phyloP scores from a whole-genome alignment of 352 stramenopile species.

The Phytophthora tubulina region DNA sequence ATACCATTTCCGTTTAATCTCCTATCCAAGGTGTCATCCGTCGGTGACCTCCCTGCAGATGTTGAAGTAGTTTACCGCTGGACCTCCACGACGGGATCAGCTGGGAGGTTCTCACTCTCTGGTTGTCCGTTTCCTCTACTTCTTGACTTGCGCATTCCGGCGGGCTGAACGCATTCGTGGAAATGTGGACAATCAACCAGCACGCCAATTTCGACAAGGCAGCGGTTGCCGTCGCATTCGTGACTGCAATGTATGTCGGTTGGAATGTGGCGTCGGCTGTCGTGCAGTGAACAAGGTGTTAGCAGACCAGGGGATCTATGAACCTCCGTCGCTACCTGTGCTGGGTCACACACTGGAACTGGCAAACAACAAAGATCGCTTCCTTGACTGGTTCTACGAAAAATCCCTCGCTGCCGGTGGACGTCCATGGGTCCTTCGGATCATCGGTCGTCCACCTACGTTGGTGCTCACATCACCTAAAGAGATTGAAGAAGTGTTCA shows the following conservation, averaged over 20 bases:
- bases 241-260: slow-evolving; percentile 20
- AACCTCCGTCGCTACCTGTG: slow-evolving; percentile 39
- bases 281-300: slow-evolving; percentile 19
- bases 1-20: neutral
- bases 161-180: neutral
- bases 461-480: slow-evolving; percentile 32
- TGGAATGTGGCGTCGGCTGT: slow-evolving; percentile 22
- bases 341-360: slow-evolving; percentile 44
- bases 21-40: slow-evolving; percentile 4
- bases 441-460: slow-evolving; percentile 40
- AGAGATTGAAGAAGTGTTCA: slow-evolving; percentile 42
- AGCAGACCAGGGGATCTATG: slow-evolving; percentile 25
- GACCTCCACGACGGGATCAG: slow-evolving; percentile 25
- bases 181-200: slow-evolving; percentile 23
- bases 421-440: slow-evolving; percentile 51
- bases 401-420: slow-evolving; percentile 42
- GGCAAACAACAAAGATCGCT: slow-evolving; percentile 38
- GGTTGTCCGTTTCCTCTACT: slow-evolving; percentile 9
- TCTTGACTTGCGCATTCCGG: slow-evolving; percentile 14
- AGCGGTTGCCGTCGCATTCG: slow-evolving; percentile 9
- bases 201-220: slow-evolving; percentile 21
- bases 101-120: slow-evolving; percentile 6
- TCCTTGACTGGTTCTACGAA: slow-evolving; percentile 70
- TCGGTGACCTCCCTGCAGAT: slow-evolving; percentile 3
- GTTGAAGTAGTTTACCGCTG: slow-evolving; percentile 18